Percentiles rank a stretch among this genome's conserved stretches.
These are phyloP conservation scores for Linnemannia exigua DNA, from an alignment of 192 early-diverging fungal species.

Conservation along the genomic window DNA sequence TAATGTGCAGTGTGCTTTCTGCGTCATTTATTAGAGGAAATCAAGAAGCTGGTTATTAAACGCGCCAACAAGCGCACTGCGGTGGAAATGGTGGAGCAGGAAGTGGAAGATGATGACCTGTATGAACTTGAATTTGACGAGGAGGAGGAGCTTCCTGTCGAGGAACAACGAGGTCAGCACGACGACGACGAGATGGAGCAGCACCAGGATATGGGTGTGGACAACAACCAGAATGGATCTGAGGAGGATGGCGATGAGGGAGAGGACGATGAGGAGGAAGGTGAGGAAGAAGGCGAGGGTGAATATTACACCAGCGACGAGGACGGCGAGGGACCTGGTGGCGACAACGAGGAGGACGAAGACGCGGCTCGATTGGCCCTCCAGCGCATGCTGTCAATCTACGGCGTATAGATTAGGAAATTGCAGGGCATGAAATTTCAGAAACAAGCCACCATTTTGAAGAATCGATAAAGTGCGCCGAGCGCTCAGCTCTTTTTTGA, in stretches of 20 bases:
- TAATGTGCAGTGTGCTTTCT: background rate
- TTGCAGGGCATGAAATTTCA: background rate
- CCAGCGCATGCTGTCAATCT: conserved; percentile 17
- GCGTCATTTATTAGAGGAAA: conserved; percentile 1
- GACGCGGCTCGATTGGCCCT: conserved; percentile 24
- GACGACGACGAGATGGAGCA: background rate
- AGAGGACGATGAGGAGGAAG: background rate
- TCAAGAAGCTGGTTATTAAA: conserved; percentile 25
- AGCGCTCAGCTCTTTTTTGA: background rate
- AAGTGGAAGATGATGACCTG: conserved; percentile 5
- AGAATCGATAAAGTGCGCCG: background rate
- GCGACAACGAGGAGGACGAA: conserved; percentile 18
- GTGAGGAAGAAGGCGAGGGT: background rate
- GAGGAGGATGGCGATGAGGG: conserved; percentile 2
- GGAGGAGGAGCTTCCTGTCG: background rate
- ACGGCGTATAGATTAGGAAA: background rate
- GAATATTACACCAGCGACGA: conserved; percentile 14
- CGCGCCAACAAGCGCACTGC: conserved; percentile 11
- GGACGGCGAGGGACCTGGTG: conserved; percentile 10
- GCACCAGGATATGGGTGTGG: background rate
- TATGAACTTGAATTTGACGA: conserved; percentile 15
- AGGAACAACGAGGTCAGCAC: background rate
- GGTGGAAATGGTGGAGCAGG: background rate
- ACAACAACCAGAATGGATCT: background rate
- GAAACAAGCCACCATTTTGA: background rate